These are phyloP conservation scores for Eudorina sp. DNA, from an alignment of 139 green algal species.

Conservation along the genomic window DNA sequence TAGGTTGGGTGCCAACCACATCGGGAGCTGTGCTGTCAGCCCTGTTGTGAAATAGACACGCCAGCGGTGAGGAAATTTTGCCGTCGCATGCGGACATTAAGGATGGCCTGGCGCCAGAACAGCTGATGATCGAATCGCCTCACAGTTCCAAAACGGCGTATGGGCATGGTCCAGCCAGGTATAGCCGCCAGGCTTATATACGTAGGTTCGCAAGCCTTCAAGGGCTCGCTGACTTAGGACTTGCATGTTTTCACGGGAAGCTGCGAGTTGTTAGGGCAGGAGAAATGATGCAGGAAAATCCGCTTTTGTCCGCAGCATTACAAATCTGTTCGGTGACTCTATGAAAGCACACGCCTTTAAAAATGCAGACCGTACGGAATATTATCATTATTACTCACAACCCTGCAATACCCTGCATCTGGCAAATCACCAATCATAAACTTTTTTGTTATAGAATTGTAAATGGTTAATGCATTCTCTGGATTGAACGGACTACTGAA, in stretches of 20 bases:
- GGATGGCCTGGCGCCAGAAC: neutral
- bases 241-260: slow-evolving; percentile 62
- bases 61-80: neutral
- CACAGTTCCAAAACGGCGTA: slow-evolving; percentile 87
- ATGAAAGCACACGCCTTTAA: no score
- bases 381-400: no score
- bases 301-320: no score
- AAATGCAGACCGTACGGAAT: no score
- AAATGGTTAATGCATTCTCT: no score
- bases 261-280: neutral
- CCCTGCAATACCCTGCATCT: no score
- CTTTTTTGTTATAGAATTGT: no score
- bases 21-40: slow-evolving; percentile 71
- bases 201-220: slow-evolving; percentile 82
- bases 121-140: slow-evolving; percentile 33
- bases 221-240: slow-evolving; percentile 72
- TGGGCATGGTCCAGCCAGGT: slow-evolving; percentile 88
- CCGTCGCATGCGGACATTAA: neutral
- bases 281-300: no score
- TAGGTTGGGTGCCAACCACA: slow-evolving; percentile 95
- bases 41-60: slow-evolving; percentile 34
- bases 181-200: slow-evolving; percentile 89
- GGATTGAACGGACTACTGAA: no score
- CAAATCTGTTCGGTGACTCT: no score
- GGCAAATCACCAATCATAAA: no score